A percentile compares a stretch with the other conserved stretches of the same genome.
Conservation (phyloP, 108 stramenopile species). For the Cyclotella atomus region DNA sequence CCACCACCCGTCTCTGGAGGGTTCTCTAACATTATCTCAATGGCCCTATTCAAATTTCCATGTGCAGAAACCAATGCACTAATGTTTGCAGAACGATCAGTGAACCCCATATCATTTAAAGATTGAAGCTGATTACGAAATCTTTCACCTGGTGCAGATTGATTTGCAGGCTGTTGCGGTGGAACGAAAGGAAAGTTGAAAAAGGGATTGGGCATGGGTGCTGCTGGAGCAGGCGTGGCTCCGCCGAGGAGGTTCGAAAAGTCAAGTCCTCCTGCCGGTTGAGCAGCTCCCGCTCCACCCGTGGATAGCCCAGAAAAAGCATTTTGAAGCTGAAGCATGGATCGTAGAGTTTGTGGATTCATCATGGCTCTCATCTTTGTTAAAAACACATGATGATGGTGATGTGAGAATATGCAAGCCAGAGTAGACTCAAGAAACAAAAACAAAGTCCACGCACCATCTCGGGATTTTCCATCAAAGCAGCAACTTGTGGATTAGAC, state of each 20-base stretch:
- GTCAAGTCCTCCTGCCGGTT: conserved; percentile 55
- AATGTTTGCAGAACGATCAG: conserved; percentile 78
- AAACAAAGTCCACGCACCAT: conserved; percentile 21
- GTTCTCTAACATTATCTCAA: conserved; percentile 73
- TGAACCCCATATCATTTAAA: conserved; percentile 89
- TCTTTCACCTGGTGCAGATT: conserved; percentile 61
- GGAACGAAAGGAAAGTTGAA: conserved; percentile 21
- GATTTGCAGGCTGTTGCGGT: conserved; percentile 14
- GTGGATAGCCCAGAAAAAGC: conserved; percentile 35
- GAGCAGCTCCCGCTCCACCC: conserved; percentile 6
- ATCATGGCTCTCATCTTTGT: conserved; percentile 36
- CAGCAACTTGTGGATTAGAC: conserved; percentile 56
- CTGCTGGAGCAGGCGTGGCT: conserved; percentile 7
- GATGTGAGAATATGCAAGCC: not conserved
- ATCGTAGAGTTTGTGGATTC: conserved; percentile 45
- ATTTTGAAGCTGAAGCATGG: conserved; percentile 80
- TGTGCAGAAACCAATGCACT: conserved; percentile 66
- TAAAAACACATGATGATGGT: too few species aligned
- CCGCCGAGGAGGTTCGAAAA: conserved; percentile 55
- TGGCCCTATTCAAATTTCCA: conserved; percentile 89
- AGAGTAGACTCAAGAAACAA: not conserved
- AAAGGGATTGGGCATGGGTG: conserved; percentile 16
- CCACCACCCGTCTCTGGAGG: conserved; percentile 40
- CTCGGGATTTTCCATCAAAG: conserved; percentile 52
- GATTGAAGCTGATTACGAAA: conserved; percentile 75